These are phyloP conservation scores for Fusarium sp. DNA, from an alignment of 2,329 filamentous ascomycete genomes.

Conservation along the genomic window DNA sequence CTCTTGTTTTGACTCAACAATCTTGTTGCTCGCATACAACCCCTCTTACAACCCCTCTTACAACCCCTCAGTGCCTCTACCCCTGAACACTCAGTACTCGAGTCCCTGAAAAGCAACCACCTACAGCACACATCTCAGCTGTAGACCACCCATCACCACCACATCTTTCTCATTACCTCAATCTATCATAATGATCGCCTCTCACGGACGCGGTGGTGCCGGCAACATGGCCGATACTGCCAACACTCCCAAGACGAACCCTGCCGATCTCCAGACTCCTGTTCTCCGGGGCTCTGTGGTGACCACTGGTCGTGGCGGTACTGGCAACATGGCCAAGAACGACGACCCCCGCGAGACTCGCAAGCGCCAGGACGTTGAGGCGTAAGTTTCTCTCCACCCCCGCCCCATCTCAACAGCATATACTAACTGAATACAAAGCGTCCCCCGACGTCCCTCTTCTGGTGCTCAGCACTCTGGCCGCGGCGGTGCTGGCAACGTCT, in stretches of 20 bases:
- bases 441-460: conserved; percentile 63
- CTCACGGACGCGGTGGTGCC: conserved; percentile 79
- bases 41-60: not conserved
- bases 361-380: conserved; percentile 81
- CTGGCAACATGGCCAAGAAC: conserved; percentile 83
- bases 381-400: conserved; percentile 56
- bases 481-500: conserved; percentile 77
- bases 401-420: too few species aligned
- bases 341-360: conserved; percentile 77
- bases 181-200: conserved; percentile 57
- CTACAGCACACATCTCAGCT: not conserved
- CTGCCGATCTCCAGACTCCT: conserved; percentile 78
- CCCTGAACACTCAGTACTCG: not conserved
- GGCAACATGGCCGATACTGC: conserved; percentile 71
- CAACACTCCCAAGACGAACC: conserved; percentile 59
- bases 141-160: not conserved
- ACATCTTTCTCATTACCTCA: not conserved
- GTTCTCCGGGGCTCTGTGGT: conserved; percentile 83
- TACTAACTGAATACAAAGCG: conserved; percentile 46
- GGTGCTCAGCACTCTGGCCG: conserved; percentile 72
- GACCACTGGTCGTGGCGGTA: conserved; percentile 88
- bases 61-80: not conserved
- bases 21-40: not conserved
- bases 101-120: not conserved
- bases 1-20: not conserved